Conservation (phyloP, 176 grass and related monocot species). For the Triticum timopheevii region DNA sequence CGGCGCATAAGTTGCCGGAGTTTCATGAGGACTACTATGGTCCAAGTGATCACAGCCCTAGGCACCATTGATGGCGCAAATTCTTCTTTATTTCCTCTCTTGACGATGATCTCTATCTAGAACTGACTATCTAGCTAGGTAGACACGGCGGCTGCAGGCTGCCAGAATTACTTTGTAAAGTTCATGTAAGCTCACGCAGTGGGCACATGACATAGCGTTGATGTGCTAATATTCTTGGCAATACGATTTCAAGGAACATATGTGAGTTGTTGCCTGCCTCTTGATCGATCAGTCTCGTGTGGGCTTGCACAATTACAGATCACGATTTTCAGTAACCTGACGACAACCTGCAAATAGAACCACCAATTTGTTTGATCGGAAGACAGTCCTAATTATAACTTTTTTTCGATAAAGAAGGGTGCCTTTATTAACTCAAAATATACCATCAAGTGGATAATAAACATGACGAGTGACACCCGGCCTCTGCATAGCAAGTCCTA, state of each 20-base stretch:
- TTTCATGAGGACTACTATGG: slow-evolving; percentile 77
- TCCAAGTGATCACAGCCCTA: slow-evolving; percentile 60
- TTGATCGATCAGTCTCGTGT: not conserved
- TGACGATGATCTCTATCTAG: not conserved
- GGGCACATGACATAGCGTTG: not conserved
- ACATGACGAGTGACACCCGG: too few relatives aligned
- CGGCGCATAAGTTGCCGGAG: slow-evolving; percentile 42
- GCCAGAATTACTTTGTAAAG: not conserved
- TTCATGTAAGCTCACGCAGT: slow-evolving; percentile 14
- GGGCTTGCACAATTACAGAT: not conserved
- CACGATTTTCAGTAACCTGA: not conserved
- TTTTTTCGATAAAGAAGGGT: too few relatives aligned
- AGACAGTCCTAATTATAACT: too few relatives aligned
- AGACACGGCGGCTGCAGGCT: slow-evolving; percentile 11
- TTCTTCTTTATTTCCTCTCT: slow-evolving; percentile 15
- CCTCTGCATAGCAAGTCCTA: too few relatives aligned
- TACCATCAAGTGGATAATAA: too few relatives aligned
- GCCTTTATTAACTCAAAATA: too few relatives aligned
- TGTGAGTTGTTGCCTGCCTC: not conserved
- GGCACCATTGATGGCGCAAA: slow-evolving; percentile 14
- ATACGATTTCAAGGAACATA: not conserved
- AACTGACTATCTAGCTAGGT: slow-evolving; percentile 21
- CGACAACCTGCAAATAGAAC: not conserved
- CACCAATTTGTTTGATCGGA: not conserved
- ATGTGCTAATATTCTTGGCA: not conserved